A percentile compares a stretch with the other conserved stretches of the same genome.
These are phyloP conservation scores for Saccharomycopsis lassenensis DNA, from an alignment of 805 yeast genomes.

Conservation along the genomic window DNA sequence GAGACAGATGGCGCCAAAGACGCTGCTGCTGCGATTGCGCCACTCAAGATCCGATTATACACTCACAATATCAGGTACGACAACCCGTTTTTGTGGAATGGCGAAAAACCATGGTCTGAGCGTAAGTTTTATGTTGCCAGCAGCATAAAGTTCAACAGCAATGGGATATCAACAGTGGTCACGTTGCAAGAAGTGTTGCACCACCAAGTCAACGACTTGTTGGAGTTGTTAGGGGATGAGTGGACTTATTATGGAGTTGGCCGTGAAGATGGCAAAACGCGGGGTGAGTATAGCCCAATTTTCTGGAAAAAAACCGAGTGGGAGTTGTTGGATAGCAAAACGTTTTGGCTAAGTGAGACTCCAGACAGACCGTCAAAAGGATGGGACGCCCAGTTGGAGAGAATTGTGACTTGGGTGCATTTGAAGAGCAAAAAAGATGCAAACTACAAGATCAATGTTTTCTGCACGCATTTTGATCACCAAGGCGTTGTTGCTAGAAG, in stretches of 20 bases:
- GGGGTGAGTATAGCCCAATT: conserved; percentile 44
- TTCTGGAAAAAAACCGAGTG: conserved; percentile 30
- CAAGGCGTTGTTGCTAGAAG: conserved; percentile 34
- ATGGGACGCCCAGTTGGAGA: conserved; percentile 36
- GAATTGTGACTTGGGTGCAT: conserved; percentile 30
- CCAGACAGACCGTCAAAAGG: conserved; percentile 43
- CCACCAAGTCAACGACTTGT: conserved; percentile 36
- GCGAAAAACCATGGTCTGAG: conserved; percentile 36
- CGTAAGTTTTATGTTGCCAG: conserved; percentile 30
- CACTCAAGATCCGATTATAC: conserved; percentile 21
- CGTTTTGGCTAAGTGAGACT: conserved; percentile 44
- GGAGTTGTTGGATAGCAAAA: conserved; percentile 29
- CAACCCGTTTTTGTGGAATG: conserved; percentile 25
- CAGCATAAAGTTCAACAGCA: conserved; percentile 32
- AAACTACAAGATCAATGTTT: conserved; percentile 22
- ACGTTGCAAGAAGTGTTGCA: conserved; percentile 38
- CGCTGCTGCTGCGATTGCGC: too few relatives aligned
- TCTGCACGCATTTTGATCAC: conserved; percentile 44
- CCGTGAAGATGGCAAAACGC: conserved; percentile 38
- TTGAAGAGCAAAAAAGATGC: conserved; percentile 18
- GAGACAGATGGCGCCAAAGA: too few relatives aligned
- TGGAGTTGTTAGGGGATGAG: conserved; percentile 24
- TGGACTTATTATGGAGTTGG: conserved; percentile 43
- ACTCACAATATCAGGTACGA: conserved; percentile 38
- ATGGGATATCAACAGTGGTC: conserved; percentile 24